Conservation (phyloP, 140 eudicot species). For the Bidens hawaiensis region DNA sequence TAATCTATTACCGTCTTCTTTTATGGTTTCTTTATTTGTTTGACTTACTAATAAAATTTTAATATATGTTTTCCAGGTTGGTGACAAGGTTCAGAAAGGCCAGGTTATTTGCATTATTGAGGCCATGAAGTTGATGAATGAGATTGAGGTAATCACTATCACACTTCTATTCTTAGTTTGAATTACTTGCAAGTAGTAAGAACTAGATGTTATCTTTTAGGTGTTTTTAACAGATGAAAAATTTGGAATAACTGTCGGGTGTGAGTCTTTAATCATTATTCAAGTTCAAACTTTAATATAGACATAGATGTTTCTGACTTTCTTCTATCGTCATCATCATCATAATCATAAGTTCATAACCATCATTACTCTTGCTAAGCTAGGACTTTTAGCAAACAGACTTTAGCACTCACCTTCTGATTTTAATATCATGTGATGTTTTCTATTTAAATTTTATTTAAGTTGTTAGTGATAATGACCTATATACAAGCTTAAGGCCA, state of each 20-base stretch:
- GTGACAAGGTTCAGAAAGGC: constrained; percentile 54
- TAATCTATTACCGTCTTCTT: neutral
- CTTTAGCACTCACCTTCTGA: neutral
- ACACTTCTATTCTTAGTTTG: constrained; percentile 5
- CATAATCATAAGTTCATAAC: neutral
- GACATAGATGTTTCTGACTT: neutral
- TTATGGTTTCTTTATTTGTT: neutral
- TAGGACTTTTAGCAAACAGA: constrained; percentile 4
- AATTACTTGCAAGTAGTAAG: neutral
- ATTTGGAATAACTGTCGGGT: neutral
- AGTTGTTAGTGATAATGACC: neutral
- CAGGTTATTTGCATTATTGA: constrained; percentile 55
- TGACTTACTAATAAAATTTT: neutral
- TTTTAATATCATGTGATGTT: neutral
- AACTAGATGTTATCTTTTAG: neutral
- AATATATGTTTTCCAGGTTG: constrained; percentile 36
- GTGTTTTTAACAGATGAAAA: neutral
- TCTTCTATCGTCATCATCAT: neutral
- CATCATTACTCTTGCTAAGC: neutral
- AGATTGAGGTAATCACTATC: constrained; percentile 51
- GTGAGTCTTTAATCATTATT: neutral
- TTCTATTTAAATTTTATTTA: neutral
- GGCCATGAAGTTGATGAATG: constrained; percentile 68
- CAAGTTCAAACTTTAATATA: neutral
- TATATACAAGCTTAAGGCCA: neutral